Base-by-base conservation (phyloP, 2,329 filamentous ascomycete species). In the Exophiala oligosperma region DNA sequence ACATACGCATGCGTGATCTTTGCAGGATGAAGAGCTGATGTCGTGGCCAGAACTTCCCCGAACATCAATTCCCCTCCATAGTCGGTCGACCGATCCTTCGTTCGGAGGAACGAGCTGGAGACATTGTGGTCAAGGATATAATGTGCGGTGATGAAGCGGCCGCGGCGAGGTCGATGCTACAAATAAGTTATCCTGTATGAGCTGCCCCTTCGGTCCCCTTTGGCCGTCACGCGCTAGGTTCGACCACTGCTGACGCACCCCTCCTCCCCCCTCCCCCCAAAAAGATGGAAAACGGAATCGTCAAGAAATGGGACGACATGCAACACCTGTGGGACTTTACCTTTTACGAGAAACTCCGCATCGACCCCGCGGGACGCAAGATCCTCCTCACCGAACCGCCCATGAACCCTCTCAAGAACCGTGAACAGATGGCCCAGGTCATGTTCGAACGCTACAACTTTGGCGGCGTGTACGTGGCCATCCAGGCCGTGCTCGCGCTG, bases 291-390 rank as follows among this genome's bases (percentile, higher is more conserved):
- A 99, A 99, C 75, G 94, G 94, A 70, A 97, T 99, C 70, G 92
- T 99, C 67, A 97, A 97, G 84, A 92, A 92, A 73, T 99, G 94
- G 94, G 94, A 99, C 69, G 94, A 99, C 76, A 99, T 99, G 94
- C 91, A 96, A 80, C 93, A 97, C 73, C 87, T 99, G 56, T 99
- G 94, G 94, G 93, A 99, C 79, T 97, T 95, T 76, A 99, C 94
- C 24, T 99, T 99, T 76, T 88, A 85, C 76, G 93, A 99, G 75
- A 97, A 97, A 85, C 90, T 99, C 85, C 86, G 92, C 76, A 81
- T 99, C 67, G 90, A 97, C 74, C 86, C 94, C 2, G 85, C 85
- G 23, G 93, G 91, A 66, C 91, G 92, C 76, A 99, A 99, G 84
- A 97, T 99, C 74, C 84, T 99, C 64, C 84, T 97, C 67, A 97